Base-by-base conservation (phyloP, 164 flowering plant species). In the Dillenia suffruticosa region DNA sequence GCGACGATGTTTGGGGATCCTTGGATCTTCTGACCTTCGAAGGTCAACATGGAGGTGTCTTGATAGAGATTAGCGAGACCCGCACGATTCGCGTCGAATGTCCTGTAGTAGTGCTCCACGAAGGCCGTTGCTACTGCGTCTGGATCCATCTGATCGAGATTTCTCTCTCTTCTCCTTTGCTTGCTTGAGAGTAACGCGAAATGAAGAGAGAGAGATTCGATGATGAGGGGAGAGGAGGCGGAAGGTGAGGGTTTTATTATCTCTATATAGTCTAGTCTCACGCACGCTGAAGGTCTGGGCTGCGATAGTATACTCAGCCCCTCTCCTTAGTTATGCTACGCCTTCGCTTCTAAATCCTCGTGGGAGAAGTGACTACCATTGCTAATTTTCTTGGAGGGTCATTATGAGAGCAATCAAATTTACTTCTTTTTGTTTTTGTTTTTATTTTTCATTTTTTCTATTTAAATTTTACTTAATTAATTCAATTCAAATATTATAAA, bases 81-180 rank as follows among this genome's bases (percentile, higher is more conserved):
- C 10, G 77, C 63, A 2, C 97, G 75, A 55, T 87, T 86, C 12
- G 87, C 59, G 59, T 92, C 97, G 79, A 91, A 91, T 2, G 89
- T 80, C 43, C 85, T 3, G 79, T 91, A 91, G 82, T 91, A 91
- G 77, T 91, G 97, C 71, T 87, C 90, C 43, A 92, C 97, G 68
- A 92, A 92, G 0, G 90, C 90, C 74, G 79, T 89, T 0, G 96
- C 79, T 16, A 92, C 64, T 2, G 81, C 60, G 66, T 92, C 94
- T 17, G 92, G 85, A 83, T 92, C 94, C 97, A 92, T 91, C 56
- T 51, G 4, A 46, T 24, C 59, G 58, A 3, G 45, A 10, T 10
- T 9, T 32, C 49, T 17, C 51, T 45, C 49, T 19, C 59, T 26
- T 47, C 54, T 49, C 22, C 48, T n/a, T 47, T 44, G 9, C 13